Evolutionary conservation across 108 stramenopile species (phyloP).

Genomic region (Parmales sp.): DNA sequence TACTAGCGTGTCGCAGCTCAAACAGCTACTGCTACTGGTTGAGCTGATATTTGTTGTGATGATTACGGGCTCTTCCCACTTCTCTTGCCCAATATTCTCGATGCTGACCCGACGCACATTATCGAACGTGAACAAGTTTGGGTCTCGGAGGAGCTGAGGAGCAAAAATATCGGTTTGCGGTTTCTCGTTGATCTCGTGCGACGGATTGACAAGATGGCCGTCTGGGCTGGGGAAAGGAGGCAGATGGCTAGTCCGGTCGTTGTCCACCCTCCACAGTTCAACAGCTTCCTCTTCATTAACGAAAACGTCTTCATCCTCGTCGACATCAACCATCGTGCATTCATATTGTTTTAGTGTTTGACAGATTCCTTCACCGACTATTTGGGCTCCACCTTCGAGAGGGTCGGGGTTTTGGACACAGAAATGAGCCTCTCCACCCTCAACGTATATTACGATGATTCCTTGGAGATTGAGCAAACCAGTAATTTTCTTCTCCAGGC

Average conservation of each 20-base stretch:
- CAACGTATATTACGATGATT: not conserved
- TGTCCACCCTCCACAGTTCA: conserved; percentile 18
- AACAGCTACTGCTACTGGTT: not conserved
- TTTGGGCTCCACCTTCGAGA: not conserved
- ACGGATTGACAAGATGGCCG: conserved; percentile 17
- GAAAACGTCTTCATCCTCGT: conserved; percentile 18
- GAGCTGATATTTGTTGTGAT: conserved; percentile 14
- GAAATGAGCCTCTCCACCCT: not conserved
- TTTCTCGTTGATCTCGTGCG: not conserved
- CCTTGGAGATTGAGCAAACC: too few relatives aligned
- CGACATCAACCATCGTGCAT: not conserved
- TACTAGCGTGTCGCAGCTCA: not conserved
- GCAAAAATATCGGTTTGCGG: not conserved
- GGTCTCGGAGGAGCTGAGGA: conserved; percentile 29
- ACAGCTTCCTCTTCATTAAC: conserved; percentile 24
- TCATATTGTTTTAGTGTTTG: not conserved
- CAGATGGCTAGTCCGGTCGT: conserved; percentile 22
- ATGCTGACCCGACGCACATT: conserved; percentile 22
- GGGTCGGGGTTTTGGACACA: not conserved
- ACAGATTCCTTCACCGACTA: not conserved
- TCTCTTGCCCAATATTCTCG: not conserved
- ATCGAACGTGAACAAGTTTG: conserved; percentile 20
- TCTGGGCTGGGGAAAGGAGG: conserved; percentile 20
- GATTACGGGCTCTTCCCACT: conserved; percentile 8
- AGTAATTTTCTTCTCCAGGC: too few relatives aligned